These are phyloP conservation scores for Podospora sp. DNA, from an alignment of 495 filamentous ascomycete species.

Conservation along the genomic window DNA sequence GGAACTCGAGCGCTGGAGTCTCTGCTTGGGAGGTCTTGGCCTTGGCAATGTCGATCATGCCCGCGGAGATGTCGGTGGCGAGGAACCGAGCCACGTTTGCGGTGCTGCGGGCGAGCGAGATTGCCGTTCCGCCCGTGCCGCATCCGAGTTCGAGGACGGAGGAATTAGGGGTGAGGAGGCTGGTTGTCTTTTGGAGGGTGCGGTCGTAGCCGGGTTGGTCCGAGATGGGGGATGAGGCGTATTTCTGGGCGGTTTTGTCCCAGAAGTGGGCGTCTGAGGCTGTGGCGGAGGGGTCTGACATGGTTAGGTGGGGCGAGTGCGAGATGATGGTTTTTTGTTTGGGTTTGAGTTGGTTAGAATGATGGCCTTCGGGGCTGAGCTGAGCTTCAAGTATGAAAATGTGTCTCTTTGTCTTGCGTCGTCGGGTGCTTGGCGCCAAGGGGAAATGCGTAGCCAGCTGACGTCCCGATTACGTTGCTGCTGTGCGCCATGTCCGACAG, in stretches of 20 bases:
- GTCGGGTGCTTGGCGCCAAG: no score
- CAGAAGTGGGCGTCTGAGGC: neutral
- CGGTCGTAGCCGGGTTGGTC: neutral
- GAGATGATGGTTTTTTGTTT: no score
- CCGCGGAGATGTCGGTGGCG: neutral
- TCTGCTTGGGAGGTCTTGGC: neutral
- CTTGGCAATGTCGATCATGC: constrained; percentile 2
- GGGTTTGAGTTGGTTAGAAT: no score
- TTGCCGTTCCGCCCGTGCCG: constrained; percentile 2
- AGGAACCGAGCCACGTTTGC: neutral
- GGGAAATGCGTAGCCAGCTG: neutral
- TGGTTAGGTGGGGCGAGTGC: no score
- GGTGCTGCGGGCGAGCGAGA: neutral
- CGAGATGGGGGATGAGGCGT: neutral
- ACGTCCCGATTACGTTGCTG: neutral
- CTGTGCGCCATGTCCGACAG: neutral
- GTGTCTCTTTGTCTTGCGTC: no score
- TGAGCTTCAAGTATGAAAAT: no score
- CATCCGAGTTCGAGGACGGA: constrained; percentile 2
- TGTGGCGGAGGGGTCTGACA: neutral
- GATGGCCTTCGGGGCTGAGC: no score
- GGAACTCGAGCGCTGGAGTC: neutral
- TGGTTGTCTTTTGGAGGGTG: neutral
- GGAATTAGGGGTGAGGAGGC: neutral
- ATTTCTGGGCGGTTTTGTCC: neutral